A percentile compares a stretch with the other conserved stretches of the same genome.
phyloP scores from a whole-genome alignment of 192 early-diverging fungal genomes.

The Chytriomyces sp. region DNA sequence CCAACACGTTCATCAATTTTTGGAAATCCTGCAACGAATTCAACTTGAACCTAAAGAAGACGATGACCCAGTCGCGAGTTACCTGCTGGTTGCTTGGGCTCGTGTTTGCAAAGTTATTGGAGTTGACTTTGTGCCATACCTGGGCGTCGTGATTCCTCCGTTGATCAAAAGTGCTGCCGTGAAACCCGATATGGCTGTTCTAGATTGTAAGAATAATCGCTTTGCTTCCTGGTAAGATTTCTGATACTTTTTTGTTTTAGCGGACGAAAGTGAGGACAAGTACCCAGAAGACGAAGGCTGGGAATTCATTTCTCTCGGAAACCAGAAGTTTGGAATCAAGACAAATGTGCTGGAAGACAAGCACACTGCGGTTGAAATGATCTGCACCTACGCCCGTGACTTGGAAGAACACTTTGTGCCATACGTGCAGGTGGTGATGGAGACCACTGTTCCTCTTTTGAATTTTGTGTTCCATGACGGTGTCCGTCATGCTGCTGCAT shows the following conservation, averaged over 20 bases:
- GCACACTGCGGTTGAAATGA: slow-evolving; percentile 97
- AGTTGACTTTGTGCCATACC: slow-evolving; percentile 90
- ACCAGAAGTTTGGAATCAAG: slow-evolving; percentile 93
- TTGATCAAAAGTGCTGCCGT: slow-evolving; percentile 81
- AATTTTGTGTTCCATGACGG: slow-evolving; percentile 98
- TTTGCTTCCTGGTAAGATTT: neutral
- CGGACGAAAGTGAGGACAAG: slow-evolving; percentile 82
- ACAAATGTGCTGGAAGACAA: slow-evolving; percentile 97
- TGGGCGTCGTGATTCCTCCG: slow-evolving; percentile 91
- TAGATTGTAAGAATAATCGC: slow-evolving; percentile 56
- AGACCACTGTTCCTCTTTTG: slow-evolving; percentile 86
- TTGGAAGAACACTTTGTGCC: slow-evolving; percentile 87
- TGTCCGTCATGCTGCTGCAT: slow-evolving; percentile 86
- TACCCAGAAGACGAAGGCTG: slow-evolving; percentile 97
- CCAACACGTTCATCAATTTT: slow-evolving; percentile 77
- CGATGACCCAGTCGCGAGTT: slow-evolving; percentile 93
- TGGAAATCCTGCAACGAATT: slow-evolving; percentile 77
- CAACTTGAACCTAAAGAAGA: slow-evolving; percentile 81
- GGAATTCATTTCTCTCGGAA: slow-evolving; percentile 92
- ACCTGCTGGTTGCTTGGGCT: slow-evolving; percentile 95
- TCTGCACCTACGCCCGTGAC: slow-evolving; percentile 91
- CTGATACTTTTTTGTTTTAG: slow-evolving; percentile 33
- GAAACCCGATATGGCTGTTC: slow-evolving; percentile 91
- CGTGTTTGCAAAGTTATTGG: slow-evolving; percentile 95
- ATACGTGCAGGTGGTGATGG: slow-evolving; percentile 82